A percentile compares a stretch with the other conserved stretches of the same genome.
Evolutionary conservation across 2,329 filamentous ascomycete species (phyloP).

Genomic region (Pseudogymnoascus sp.): DNA sequence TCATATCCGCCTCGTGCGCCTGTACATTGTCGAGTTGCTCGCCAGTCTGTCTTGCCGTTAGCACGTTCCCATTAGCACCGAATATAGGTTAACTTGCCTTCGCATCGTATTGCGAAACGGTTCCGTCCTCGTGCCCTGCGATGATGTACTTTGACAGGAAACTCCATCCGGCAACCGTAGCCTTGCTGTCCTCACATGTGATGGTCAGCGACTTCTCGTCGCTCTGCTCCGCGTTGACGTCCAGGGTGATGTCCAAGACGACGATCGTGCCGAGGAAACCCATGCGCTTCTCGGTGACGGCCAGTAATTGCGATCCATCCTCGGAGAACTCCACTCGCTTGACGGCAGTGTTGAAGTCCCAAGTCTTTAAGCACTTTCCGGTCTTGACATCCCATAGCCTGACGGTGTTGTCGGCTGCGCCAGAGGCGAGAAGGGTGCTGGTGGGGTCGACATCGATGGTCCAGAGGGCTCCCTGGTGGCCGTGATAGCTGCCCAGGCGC

Average conservation of each 20-base stretch:
- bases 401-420: conserved; percentile 97
- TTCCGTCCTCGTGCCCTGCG: conserved; percentile 93
- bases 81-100: conserved; percentile 50
- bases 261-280: conserved; percentile 91
- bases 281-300: conserved; percentile 97
- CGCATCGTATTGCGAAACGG: conserved; percentile 80
- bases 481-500: conserved; percentile 90
- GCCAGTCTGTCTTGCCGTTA: conserved; percentile 49
- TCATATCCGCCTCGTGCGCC: conserved; percentile 74
- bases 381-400: conserved; percentile 93
- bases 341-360: conserved; percentile 95
- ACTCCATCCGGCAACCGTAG: conserved; percentile 94
- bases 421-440: conserved; percentile 83
- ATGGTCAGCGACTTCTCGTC: conserved; percentile 80
- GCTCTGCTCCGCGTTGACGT: conserved; percentile 73
- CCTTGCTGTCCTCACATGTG: conserved; percentile 91
- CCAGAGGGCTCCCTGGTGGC: conserved; percentile 97
- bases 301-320: conserved; percentile 82
- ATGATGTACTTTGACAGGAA: conserved; percentile 95
- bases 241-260: conserved; percentile 80
- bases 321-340: conserved; percentile 97
- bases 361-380: conserved; percentile 88
- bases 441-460: conserved; percentile 95
- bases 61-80: conserved; percentile 6
- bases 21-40: conserved; percentile 74